phyloP scores from a whole-genome alignment of 75 land plant species.

The Selaginella moellendorffii region DNA sequence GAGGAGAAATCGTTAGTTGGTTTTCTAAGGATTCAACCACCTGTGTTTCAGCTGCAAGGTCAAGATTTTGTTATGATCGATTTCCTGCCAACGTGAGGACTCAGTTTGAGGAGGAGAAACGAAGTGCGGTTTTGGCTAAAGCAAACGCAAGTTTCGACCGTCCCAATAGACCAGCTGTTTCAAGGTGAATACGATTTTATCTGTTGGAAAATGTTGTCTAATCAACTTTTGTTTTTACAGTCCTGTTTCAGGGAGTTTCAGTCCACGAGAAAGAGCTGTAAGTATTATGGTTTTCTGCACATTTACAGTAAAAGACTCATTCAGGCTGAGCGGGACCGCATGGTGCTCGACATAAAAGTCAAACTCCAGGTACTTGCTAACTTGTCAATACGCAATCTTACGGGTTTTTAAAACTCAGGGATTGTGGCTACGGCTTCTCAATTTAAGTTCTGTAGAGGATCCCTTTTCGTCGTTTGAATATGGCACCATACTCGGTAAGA shows the following conservation, averaged over 20 bases:
- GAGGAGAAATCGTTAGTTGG: background rate
- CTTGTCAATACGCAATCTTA: background rate
- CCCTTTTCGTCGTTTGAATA: slow-evolving; percentile 92
- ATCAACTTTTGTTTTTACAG: too few species aligned
- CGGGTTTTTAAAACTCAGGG: slow-evolving; percentile 29
- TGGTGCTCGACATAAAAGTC: slow-evolving; percentile 95
- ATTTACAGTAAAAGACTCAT: background rate
- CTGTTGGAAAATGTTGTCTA: too few species aligned
- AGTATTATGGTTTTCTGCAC: slow-evolving; percentile 19
- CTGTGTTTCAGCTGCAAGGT: slow-evolving; percentile 38
- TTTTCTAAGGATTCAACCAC: too few species aligned
- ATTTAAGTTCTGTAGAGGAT: slow-evolving; percentile 72
- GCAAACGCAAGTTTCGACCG: slow-evolving; percentile 35
- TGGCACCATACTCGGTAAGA: slow-evolving; percentile 87
- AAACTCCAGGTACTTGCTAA: slow-evolving; percentile 63
- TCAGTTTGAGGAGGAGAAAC: slow-evolving; percentile 82
- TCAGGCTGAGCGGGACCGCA: slow-evolving; percentile 89
- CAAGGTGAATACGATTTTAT: slow-evolving; percentile 17
- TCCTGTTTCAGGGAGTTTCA: slow-evolving; percentile 43
- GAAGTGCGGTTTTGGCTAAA: slow-evolving; percentile 55
- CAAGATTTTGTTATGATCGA: slow-evolving; percentile 58
- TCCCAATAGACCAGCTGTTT: background rate
- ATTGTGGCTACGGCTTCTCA: slow-evolving; percentile 75
- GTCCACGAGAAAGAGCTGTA: slow-evolving; percentile 84
- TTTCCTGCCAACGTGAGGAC: slow-evolving; percentile 74